Percentiles rank a stretch among this genome's conserved stretches.
Evolutionary conservation across 1,139 yeast genomes (phyloP).

Genomic region (Scheffersomyces lignicola): DNA sequence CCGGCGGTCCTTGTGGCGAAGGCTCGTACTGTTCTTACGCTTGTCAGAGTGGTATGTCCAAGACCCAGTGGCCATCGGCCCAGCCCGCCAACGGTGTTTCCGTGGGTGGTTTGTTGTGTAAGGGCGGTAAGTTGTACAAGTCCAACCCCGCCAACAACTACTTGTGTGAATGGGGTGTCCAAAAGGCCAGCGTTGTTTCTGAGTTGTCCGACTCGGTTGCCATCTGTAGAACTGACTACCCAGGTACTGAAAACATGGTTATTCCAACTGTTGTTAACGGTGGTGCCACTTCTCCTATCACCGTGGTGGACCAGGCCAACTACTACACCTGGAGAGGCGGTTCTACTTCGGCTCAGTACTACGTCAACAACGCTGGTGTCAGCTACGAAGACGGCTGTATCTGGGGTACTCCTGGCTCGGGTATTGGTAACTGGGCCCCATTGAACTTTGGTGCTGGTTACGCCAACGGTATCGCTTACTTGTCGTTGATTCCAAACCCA

Average conservation of each 20-base stretch:
- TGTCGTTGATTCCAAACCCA: conserved; percentile 94
- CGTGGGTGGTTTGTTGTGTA: conserved; percentile 86
- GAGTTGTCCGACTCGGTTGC: conserved; percentile 68
- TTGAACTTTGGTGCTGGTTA: conserved; percentile 91
- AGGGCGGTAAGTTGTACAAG: conserved; percentile 76
- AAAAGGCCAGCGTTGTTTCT: conserved; percentile 68
- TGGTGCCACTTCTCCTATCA: conserved; percentile 63
- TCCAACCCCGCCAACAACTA: conserved; percentile 60
- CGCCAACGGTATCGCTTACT: conserved; percentile 74
- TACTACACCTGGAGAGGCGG: conserved; percentile 85
- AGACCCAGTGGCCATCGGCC: conserved; percentile 90
- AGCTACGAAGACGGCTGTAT: conserved; percentile 84
- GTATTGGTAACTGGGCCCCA: conserved; percentile 98
- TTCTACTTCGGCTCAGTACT: conserved; percentile 91
- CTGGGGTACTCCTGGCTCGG: conserved; percentile 83
- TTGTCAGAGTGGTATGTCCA: conserved; percentile 94
- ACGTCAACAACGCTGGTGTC: conserved; percentile 96
- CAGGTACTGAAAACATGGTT: conserved; percentile 98
- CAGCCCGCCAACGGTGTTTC: conserved; percentile 90
- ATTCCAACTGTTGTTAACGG: conserved; percentile 81
- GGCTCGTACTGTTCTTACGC: conserved; percentile 96
- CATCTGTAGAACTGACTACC: conserved; percentile 96
- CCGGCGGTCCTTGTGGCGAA: conserved; percentile 70
- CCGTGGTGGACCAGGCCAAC: conserved; percentile 73
- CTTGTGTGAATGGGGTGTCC: conserved; percentile 84